phyloP scores from a whole-genome alignment of 306 rosid species.

The Rubus parviflorus region DNA sequence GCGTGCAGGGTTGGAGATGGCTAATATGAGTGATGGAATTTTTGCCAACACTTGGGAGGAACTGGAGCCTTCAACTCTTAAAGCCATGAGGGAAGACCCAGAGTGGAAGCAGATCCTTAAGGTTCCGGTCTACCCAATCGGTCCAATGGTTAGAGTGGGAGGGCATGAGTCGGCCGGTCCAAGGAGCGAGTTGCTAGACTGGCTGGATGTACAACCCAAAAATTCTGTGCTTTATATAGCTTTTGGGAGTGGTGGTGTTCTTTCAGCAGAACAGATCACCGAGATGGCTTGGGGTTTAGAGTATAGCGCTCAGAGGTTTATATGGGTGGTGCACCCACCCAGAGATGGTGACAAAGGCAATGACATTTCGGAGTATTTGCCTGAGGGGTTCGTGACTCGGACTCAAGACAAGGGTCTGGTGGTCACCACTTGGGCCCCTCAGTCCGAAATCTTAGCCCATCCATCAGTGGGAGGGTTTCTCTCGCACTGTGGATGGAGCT shows the following conservation, averaged over 20 bases:
- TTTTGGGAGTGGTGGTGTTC: conserved; percentile 59
- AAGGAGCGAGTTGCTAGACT: conserved; percentile 12
- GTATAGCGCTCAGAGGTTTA: conserved; percentile 43
- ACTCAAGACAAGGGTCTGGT: conserved; percentile 28
- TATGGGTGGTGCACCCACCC: conserved; percentile 60
- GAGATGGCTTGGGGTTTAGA: conserved; percentile 68
- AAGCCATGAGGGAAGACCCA: conserved; percentile 30
- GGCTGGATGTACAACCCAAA: conserved; percentile 50
- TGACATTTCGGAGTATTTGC: conserved; percentile 24
- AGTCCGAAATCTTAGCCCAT: conserved; percentile 35
- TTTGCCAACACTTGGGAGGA: conserved; percentile 60
- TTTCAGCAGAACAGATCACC: conserved; percentile 42
- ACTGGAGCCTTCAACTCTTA: conserved; percentile 13
- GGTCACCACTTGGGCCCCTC: conserved; percentile 44
- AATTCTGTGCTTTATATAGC: conserved; percentile 55
- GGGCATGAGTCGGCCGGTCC: conserved; percentile 1
- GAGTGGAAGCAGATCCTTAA: conserved; percentile 12
- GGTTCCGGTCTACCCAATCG: conserved; percentile 40
- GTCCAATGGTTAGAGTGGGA: conserved; percentile 41
- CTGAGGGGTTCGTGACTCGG: conserved; percentile 44
- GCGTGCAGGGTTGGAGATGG: not conserved
- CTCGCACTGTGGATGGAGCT: conserved; percentile 56
- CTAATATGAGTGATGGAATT: conserved; percentile 39
- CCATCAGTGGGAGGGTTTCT: conserved; percentile 40
- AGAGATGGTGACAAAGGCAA: not conserved